Evolutionary conservation across 192 early-diverging fungal genomes (phyloP), one percentile per base, ranked within the genome.

Genomic region (Backusella westeae): DNA sequence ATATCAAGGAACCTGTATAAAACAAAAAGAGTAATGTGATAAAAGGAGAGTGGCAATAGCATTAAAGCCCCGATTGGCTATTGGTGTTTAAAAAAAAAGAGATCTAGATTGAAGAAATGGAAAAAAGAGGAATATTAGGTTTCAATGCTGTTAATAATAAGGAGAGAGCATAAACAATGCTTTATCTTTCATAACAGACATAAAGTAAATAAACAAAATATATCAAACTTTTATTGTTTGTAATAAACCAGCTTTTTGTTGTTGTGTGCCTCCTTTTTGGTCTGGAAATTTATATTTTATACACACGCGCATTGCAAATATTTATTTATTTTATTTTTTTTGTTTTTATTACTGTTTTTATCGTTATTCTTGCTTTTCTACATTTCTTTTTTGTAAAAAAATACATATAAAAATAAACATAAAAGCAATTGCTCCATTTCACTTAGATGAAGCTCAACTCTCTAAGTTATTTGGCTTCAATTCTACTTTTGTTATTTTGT

Each of bases 401-500:
- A 56, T n/a, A 21, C 42, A 17, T 49, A 7, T 19, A 49, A 49
- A 49, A 21, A 49, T 44, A 56, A 56, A 53, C 52, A 21, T 56
- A 63, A 10, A 56, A 63, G 56, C 9, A 63, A 63, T 63, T 63
- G 56, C 56, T 26, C 56, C 56, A 63, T 63, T 56, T 63, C 56
- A 63, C 56, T 63, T 63, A 63, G 56, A 63, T 63, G 56, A 63
- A 63, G 56, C 56, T 63, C 9, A 29, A 63, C 56, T 63, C 56
- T 63, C 56, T 63, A 63, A 63, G 56, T 63, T 63, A 63, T 32
- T 63, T 63, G 56, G 56, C 56, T 29, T 63, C 56, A 29, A 63
- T 63, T 63, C 56, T 63, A 63, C 12, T 63, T 29, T 63, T 63
- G 56, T 63, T 63, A 63, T 63, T 63, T 63, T 63, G 56, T 63